phyloP scores from a whole-genome alignment of 139 green algal species.

The Zygnema cylindricum region DNA sequence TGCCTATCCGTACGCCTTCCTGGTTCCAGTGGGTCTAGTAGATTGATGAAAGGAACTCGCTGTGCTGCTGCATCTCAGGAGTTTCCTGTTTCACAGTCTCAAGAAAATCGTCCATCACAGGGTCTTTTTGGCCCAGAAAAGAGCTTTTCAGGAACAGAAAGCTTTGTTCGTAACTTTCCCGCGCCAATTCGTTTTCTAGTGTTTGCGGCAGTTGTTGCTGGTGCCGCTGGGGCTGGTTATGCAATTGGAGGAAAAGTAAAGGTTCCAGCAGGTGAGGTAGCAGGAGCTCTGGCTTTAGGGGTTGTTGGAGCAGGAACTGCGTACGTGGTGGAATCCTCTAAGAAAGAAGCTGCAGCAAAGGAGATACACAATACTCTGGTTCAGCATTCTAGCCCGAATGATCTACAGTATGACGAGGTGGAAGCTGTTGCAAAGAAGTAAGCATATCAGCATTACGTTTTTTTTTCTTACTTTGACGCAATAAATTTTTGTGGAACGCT shows the following conservation, averaged over 20 bases:
- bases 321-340: conserved; percentile 30
- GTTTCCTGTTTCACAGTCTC: background rate
- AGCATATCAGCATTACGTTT: background rate
- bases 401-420: conserved; percentile 35
- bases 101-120: background rate
- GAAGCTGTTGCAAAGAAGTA: conserved; percentile 46
- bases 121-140: conserved; percentile 32
- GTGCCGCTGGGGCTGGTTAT: conserved; percentile 23
- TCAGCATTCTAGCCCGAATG: background rate
- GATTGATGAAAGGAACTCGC: background rate
- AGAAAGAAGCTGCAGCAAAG: conserved; percentile 45
- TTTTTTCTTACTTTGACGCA: background rate
- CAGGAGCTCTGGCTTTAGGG: conserved; percentile 37
- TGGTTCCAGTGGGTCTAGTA: background rate
- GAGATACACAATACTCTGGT: conserved; percentile 53
- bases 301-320: conserved; percentile 33
- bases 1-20: too few relatives aligned
- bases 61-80: background rate
- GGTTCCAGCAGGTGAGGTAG: conserved; percentile 27
- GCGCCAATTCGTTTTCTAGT: conserved; percentile 24
- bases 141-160: conserved; percentile 15
- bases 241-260: conserved; percentile 11
- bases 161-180: conserved; percentile 41
- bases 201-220: conserved; percentile 38
- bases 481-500: too few relatives aligned